phyloP scores from a whole-genome alignment of 306 rosid species.

The Canavalia gladiata region DNA sequence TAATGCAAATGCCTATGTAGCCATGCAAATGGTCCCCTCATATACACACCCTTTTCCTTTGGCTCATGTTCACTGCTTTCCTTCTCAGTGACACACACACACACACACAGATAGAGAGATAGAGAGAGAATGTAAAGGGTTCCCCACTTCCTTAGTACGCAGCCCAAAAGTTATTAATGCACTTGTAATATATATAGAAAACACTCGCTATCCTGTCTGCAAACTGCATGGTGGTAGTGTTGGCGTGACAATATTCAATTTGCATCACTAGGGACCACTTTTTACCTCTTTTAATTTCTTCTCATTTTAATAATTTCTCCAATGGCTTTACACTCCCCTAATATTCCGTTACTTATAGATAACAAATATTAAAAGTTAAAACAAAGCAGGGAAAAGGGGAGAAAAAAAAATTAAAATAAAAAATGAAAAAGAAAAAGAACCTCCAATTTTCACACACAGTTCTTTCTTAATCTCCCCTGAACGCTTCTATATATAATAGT shows the following conservation, averaged over 20 bases:
- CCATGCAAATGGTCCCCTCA: conserved; percentile 89
- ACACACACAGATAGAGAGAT: conserved; percentile 17
- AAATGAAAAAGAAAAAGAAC: background rate
- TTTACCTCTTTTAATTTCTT: conserved; percentile 49
- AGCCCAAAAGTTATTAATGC: conserved; percentile 71
- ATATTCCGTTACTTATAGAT: conserved; percentile 53
- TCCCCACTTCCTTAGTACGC: conserved; percentile 66
- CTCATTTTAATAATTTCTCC: conserved; percentile 42
- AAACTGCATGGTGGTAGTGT: conserved; percentile 80
- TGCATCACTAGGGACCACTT: conserved; percentile 83
- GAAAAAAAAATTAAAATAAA: background rate
- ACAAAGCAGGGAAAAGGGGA: background rate
- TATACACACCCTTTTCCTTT: conserved; percentile 36
- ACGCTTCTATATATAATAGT: conserved; percentile 65
- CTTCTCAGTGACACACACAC: conserved; percentile 25
- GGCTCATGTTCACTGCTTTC: conserved; percentile 47
- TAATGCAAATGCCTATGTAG: conserved; percentile 52
- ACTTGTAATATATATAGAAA: conserved; percentile 59
- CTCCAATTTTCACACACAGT: conserved; percentile 9
- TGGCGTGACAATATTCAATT: conserved; percentile 98
- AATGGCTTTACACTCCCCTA: conserved; percentile 42
- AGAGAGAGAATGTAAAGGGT: conserved; percentile 51
- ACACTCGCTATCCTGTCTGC: conserved; percentile 73
- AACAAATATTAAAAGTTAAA: conserved; percentile 48
- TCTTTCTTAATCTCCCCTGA: conserved; percentile 28